phyloP scores from a whole-genome alignment of 176 grass and related monocot genomes.

The Tuctoria greenei region DNA sequence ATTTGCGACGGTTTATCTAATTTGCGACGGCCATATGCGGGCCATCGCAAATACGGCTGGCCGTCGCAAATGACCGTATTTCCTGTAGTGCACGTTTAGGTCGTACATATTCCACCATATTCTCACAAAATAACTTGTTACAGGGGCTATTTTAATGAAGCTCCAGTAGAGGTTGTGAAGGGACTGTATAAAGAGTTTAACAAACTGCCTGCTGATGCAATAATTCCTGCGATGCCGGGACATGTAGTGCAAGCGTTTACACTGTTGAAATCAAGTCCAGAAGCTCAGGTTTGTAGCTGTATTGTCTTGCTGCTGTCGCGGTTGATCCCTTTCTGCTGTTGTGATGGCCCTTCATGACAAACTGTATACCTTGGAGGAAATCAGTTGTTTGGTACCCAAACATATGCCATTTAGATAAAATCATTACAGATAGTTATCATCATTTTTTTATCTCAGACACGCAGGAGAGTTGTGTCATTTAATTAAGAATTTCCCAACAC shows the following conservation, averaged over 20 bases:
- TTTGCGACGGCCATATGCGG: no score
- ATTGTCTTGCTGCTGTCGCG: neutral
- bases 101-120: neutral
- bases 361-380: no score
- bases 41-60: no score
- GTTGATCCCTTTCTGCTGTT: no score
- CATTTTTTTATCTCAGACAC: neutral
- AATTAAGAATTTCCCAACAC: neutral
- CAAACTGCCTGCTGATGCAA: conserved; percentile 32
- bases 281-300: conserved; percentile 63
- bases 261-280: conserved; percentile 64
- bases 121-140: conserved; percentile 10
- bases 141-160: conserved; percentile 55
- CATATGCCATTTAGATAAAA: neutral
- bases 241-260: conserved; percentile 76
- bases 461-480: neutral
- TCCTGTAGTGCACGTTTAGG: neutral
- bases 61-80: no score
- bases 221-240: conserved; percentile 61
- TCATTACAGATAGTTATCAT: neutral
- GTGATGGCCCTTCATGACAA: neutral
- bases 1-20: no score
- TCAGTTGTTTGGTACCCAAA: no score
- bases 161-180: conserved; percentile 29
- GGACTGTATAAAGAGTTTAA: conserved; percentile 34